Evolutionary conservation across 768 basidiomycete genomes (phyloP).

Genomic region (Russula griseocarnosa): DNA sequence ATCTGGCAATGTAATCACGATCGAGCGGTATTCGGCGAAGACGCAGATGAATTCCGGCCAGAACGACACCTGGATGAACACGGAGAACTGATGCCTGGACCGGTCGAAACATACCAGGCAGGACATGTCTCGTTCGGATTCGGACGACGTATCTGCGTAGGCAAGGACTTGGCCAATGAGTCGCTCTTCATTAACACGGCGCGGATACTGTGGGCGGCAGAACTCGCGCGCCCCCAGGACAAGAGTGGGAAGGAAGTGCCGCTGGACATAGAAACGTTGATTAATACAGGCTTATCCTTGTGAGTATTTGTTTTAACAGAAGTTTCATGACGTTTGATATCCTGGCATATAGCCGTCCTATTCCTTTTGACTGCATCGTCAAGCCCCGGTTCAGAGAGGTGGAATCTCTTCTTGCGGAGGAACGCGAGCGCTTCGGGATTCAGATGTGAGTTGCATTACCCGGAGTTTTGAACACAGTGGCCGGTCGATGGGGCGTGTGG

Average conservation of each 20-base stretch:
- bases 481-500: too few relatives aligned
- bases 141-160: conserved; percentile 27
- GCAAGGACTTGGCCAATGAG: conserved; percentile 23
- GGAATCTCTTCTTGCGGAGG: conserved; percentile 1
- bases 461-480: neutral
- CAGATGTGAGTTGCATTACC: neutral
- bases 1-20: conserved; percentile 16
- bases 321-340: neutral
- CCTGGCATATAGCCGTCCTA: conserved; percentile 10
- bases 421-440: neutral
- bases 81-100: neutral
- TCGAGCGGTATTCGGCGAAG: conserved; percentile 13
- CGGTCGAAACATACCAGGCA: conserved; percentile 1
- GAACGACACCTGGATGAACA: conserved; percentile 21
- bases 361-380: conserved; percentile 25
- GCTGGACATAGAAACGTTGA: neutral
- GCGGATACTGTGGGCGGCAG: conserved; percentile 24
- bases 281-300: neutral
- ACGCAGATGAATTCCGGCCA: conserved; percentile 27
- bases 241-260: conserved; percentile 13
- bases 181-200: conserved; percentile 28
- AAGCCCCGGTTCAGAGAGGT: conserved; percentile 27
- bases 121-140: conserved; percentile 25
- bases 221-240: conserved; percentile 17
- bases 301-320: neutral